Evolutionary conservation across 192 early-diverging fungal species (phyloP).

Genomic region (Coemansia guatemalensis): DNA sequence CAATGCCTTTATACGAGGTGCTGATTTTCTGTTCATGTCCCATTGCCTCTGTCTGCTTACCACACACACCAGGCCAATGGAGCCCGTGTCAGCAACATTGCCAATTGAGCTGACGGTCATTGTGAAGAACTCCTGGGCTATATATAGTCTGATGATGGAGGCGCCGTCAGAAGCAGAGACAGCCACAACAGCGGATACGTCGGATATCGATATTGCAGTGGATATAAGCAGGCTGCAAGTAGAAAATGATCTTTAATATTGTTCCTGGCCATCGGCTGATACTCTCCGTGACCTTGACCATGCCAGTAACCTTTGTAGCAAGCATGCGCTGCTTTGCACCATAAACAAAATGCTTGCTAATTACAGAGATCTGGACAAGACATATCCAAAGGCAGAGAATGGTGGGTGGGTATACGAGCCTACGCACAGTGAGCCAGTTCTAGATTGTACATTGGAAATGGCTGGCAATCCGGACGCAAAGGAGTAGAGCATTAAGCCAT

Average conservation of each 20-base stretch:
- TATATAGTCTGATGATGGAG: neutral
- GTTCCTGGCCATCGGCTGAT: neutral
- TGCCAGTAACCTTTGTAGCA: neutral
- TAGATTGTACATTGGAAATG: conserved; percentile 4
- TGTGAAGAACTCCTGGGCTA: conserved; percentile 1
- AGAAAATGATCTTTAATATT: neutral
- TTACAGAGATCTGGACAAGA: neutral
- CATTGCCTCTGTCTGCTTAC: neutral
- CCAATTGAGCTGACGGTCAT: neutral
- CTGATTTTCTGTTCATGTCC: neutral
- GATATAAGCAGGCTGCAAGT: neutral
- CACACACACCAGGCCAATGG: neutral
- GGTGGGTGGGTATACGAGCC: conserved; percentile 7
- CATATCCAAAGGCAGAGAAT: conserved; percentile 1
- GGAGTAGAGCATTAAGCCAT: neutral
- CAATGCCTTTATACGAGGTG: neutral
- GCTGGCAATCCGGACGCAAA: neutral
- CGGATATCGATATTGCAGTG: too few species aligned
- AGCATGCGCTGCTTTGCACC: neutral
- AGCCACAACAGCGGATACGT: too few species aligned
- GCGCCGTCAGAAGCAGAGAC: too few species aligned
- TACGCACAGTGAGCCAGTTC: neutral
- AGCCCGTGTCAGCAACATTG: neutral
- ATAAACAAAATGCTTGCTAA: neutral
- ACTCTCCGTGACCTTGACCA: neutral